phyloP scores from a whole-genome alignment of 2,329 filamentous ascomycete genomes.

The Aaosphaeria pasadenensis region DNA sequence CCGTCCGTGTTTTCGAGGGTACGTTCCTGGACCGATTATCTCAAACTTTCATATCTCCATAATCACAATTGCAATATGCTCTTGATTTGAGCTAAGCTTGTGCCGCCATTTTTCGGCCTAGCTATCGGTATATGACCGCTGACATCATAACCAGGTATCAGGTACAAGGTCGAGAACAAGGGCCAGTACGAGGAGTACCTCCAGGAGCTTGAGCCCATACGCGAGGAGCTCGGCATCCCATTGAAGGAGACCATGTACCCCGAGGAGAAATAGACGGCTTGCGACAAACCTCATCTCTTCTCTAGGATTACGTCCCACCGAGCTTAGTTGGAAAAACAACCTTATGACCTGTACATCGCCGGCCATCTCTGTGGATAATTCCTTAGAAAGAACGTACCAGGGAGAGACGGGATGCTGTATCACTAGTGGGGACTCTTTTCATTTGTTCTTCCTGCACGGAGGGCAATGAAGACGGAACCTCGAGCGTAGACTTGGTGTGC shows the following conservation, averaged over 20 bases:
- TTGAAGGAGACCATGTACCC: slow-evolving; percentile 95
- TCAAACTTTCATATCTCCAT: background rate
- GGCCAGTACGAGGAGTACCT: slow-evolving; percentile 97
- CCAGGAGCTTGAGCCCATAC: slow-evolving; percentile 84
- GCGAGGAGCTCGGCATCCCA: slow-evolving; percentile 87
- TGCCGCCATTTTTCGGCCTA: background rate
- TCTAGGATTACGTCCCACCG: too few relatives aligned
- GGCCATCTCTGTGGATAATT: too few relatives aligned
- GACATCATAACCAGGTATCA: slow-evolving; percentile 66
- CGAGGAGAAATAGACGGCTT: slow-evolving; percentile 28
- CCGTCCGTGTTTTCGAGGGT: slow-evolving; percentile 98
- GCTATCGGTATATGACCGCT: slow-evolving; percentile 13
- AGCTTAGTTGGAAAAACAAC: too few relatives aligned
- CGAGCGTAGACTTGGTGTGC: slow-evolving; percentile 4
- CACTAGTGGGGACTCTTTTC: too few relatives aligned
- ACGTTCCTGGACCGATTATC: slow-evolving; percentile 35
- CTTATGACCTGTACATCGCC: too few relatives aligned
- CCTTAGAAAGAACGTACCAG: too few relatives aligned
- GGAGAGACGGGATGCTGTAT: too few relatives aligned
- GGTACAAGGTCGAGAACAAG: slow-evolving; percentile 99
- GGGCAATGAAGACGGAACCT: background rate
- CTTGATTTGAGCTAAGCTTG: background rate
- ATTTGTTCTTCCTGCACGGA: background rate
- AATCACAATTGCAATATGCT: background rate
- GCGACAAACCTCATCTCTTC: background rate